phyloP scores from a whole-genome alignment of 1,284 basidiomycete genomes.

The Malassezia pachydermatis region DNA sequence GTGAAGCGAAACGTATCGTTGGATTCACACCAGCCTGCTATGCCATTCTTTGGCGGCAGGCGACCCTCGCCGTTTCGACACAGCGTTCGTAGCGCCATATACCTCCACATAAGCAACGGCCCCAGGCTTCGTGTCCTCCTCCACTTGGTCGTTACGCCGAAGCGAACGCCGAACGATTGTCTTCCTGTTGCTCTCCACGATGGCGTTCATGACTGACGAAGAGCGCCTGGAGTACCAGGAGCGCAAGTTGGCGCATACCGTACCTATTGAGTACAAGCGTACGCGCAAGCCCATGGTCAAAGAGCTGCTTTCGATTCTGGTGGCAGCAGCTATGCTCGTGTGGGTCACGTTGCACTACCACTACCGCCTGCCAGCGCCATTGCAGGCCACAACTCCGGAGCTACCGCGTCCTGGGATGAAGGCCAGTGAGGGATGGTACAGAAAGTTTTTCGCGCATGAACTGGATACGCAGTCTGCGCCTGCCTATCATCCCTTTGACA shows the following conservation, averaged over 20 bases:
- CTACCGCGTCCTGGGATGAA: conserved; percentile 7
- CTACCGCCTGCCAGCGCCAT: conserved; percentile 39
- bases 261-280: conserved; percentile 10
- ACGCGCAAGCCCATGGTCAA: neutral
- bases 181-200: too few species aligned
- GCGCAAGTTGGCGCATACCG: neutral
- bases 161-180: too few species aligned
- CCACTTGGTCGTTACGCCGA: too few species aligned
- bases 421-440: conserved; percentile 5
- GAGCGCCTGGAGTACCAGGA: neutral
- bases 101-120: too few species aligned
- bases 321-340: conserved; percentile 22
- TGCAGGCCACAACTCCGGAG: conserved; percentile 18
- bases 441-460: neutral
- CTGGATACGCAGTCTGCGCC: neutral
- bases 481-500: conserved; percentile 8
- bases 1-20: conserved; percentile 29
- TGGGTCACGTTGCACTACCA: conserved; percentile 29
- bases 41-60: conserved; percentile 27
- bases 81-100: neutral
- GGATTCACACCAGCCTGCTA: conserved; percentile 33
- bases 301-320: conserved; percentile 19
- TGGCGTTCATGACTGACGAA: neutral
- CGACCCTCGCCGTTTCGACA: neutral
- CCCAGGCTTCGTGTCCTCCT: neutral